These are phyloP conservation scores for Pichia sp. DNA, from an alignment of 1,139 yeast species.

Conservation along the genomic window DNA sequence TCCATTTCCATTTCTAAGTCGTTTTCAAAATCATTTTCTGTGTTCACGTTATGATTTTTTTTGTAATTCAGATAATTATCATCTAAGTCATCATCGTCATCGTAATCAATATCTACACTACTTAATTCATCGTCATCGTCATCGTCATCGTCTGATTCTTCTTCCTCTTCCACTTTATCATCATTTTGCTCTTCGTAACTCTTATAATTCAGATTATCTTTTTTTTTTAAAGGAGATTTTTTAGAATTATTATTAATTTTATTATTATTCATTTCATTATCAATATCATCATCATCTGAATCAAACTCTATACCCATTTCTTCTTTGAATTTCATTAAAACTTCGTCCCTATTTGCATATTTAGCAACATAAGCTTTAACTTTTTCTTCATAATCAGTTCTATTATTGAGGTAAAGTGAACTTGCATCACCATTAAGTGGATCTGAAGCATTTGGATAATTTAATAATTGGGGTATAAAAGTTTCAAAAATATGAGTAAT, in stretches of 20 bases:
- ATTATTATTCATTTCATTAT: too few species aligned
- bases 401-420: constrained; percentile 68
- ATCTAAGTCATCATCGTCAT: neutral
- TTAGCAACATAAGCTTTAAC: constrained; percentile 69
- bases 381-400: constrained; percentile 56
- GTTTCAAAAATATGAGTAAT: constrained; percentile 85
- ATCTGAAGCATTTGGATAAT: constrained; percentile 92
- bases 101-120: constrained; percentile 3
- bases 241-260: too few species aligned
- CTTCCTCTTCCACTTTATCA: neutral
- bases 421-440: constrained; percentile 94
- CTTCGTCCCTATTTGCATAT: constrained; percentile 50
- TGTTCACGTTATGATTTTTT: neutral
- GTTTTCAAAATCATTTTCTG: neutral
- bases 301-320: constrained; percentile 30
- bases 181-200: neutral
- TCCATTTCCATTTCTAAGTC: constrained; percentile 16
- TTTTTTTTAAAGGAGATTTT: neutral
- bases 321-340: constrained; percentile 33
- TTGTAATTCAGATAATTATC: too few species aligned
- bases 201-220: neutral
- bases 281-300: neutral
- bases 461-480: constrained; percentile 83
- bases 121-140: constrained; percentile 1
- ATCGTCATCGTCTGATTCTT: constrained; percentile 2